A percentile compares a stretch with the other conserved stretches of the same genome.
Conservation (phyloP, 2,329 filamentous ascomycete species). For the Torrubiella hemipterigena region DNA sequence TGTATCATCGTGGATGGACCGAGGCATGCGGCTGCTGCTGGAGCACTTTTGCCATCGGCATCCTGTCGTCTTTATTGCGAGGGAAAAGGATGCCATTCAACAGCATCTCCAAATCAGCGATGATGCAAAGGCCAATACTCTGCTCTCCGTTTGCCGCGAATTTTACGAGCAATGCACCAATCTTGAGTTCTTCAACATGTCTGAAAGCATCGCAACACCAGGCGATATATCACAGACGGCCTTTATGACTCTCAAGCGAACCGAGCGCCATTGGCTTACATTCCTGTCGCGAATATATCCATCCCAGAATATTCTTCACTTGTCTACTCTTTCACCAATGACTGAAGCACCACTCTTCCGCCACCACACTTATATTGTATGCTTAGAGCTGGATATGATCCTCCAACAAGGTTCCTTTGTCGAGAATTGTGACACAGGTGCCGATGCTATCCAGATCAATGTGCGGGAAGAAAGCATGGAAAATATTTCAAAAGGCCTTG, state of each 20-base stretch:
- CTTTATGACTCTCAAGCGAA: constrained; percentile 55
- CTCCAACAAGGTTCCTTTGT: too few relatives aligned
- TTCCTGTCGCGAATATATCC: constrained; percentile 52
- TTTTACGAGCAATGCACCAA: constrained; percentile 52
- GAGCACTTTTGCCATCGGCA: constrained; percentile 50
- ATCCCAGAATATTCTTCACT: constrained; percentile 29
- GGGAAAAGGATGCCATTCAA: constrained; percentile 54
- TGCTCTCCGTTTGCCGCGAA: too few relatives aligned
- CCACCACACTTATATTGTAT: too few relatives aligned
- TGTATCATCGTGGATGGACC: constrained; percentile 61
- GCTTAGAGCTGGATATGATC: too few relatives aligned
- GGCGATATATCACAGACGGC: constrained; percentile 26
- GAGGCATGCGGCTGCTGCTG: constrained; percentile 46
- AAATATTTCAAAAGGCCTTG: constrained; percentile 45
- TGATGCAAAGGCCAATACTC: constrained; percentile 38
- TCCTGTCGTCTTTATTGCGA: constrained; percentile 58
- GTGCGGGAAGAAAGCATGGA: constrained; percentile 29
- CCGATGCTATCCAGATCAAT: constrained; percentile 54
- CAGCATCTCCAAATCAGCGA: constrained; percentile 47
- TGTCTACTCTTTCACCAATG: too few relatives aligned
- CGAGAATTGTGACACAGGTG: constrained; percentile 52
- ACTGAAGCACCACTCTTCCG: too few relatives aligned
- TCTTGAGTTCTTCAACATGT: constrained; percentile 66
- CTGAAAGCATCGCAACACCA: constrained; percentile 29
- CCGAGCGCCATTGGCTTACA: constrained; percentile 57